A percentile compares a stretch with the other conserved stretches of the same genome.
Conservation (phyloP, 768 basidiomycete genomes). For the Boletellus sp. region DNA sequence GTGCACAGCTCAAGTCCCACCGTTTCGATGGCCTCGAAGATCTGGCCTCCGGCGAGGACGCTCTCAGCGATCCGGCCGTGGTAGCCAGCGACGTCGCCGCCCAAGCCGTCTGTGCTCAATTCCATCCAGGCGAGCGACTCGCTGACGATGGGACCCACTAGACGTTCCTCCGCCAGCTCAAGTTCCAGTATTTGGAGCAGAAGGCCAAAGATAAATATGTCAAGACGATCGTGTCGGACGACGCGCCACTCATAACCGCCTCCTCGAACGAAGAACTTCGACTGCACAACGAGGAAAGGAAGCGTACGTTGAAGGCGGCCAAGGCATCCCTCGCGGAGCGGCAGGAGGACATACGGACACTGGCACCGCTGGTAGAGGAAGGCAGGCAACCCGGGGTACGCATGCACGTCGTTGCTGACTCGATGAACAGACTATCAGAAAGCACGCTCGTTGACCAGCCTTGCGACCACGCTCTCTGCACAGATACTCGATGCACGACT, state of each 20-base stretch:
- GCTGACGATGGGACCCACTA: constrained; percentile 25
- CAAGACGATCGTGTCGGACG: constrained; percentile 81
- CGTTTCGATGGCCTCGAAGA: constrained; percentile 31
- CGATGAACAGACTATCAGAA: constrained; percentile 51
- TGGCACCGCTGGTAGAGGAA: constrained; percentile 68
- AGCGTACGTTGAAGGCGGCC: constrained; percentile 58
- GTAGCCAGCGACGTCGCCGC: constrained; percentile 56
- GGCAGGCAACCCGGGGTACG: constrained; percentile 29
- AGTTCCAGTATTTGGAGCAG: constrained; percentile 87
- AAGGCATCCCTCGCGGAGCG: constrained; percentile 63
- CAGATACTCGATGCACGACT: constrained; percentile 83
- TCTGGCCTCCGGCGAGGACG: constrained; percentile 22
- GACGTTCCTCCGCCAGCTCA: constrained; percentile 76
- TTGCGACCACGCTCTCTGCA: constrained; percentile 59
- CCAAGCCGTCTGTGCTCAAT: constrained; percentile 50
- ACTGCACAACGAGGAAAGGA: constrained; percentile 63
- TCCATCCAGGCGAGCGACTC: not conserved
- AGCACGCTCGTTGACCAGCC: constrained; percentile 48
- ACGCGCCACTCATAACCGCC: constrained; percentile 74
- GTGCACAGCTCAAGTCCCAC: constrained; percentile 20
- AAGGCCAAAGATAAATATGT: constrained; percentile 89
- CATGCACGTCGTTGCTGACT: not conserved
- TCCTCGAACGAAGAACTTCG: constrained; percentile 73
- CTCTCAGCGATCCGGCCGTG: constrained; percentile 49
- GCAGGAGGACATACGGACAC: constrained; percentile 55